A percentile compares a stretch with the other conserved stretches of the same genome.
Conservation (phyloP, 805 yeast species). For the Grigorovia yakushimaensis region DNA sequence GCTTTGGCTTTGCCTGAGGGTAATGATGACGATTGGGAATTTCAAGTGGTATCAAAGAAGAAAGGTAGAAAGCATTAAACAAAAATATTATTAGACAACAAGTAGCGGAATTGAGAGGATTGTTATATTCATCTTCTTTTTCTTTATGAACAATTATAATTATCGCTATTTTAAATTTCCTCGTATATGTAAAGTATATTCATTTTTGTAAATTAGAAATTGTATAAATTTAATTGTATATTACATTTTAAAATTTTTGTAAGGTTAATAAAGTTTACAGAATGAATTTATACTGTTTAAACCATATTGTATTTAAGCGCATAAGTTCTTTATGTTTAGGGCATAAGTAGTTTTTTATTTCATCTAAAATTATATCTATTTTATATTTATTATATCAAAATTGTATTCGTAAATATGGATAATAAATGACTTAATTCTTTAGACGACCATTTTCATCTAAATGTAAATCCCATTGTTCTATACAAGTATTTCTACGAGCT, state of each 20-base stretch:
- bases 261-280: no score
- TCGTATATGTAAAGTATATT: no score
- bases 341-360: no score
- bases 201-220: background rate
- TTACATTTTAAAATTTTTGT: background rate
- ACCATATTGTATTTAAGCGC: no score
- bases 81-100: no score
- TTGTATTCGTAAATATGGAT: constrained; percentile 16
- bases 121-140: no score
- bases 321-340: no score
- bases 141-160: no score
- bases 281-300: no score
- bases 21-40: constrained; percentile 47
- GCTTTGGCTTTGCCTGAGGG: constrained; percentile 43
- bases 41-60: constrained; percentile 59
- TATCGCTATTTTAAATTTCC: no score
- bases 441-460: constrained; percentile 24
- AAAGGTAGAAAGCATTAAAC: constrained; percentile 36
- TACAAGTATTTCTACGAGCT: constrained; percentile 30
- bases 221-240: background rate
- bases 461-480: constrained; percentile 25
- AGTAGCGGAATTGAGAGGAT: no score
- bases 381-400: constrained; percentile 1
- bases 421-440: constrained; percentile 34
- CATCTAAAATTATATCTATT: background rate